A percentile compares a stretch with the other conserved stretches of the same genome.
These are phyloP conservation scores for Exserohilum turcica DNA, from an alignment of 2,329 filamentous ascomycete genomes.

Conservation along the genomic window DNA sequence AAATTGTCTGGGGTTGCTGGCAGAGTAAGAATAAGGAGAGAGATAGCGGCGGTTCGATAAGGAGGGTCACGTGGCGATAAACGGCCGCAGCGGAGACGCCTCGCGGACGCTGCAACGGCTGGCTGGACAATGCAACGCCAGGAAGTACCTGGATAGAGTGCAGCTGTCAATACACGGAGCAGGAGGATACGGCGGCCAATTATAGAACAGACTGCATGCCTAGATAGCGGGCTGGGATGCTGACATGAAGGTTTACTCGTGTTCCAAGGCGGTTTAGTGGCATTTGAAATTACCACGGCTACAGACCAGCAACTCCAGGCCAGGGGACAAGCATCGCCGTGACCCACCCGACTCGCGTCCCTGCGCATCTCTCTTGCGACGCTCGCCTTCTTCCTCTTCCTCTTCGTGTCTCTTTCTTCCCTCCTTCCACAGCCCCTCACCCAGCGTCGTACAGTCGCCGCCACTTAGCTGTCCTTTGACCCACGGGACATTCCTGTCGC, in stretches of 20 bases:
- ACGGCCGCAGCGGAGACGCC: background rate
- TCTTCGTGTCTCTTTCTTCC: constrained; percentile 26
- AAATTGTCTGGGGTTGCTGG: constrained; percentile 18
- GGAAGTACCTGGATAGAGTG: background rate
- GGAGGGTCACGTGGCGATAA: constrained; percentile 24
- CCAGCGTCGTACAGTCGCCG: constrained; percentile 7
- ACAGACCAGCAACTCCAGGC: constrained; percentile 23
- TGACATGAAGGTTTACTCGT: constrained; percentile 24
- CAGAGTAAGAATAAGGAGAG: constrained; percentile 22
- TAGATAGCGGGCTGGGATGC: constrained; percentile 14
- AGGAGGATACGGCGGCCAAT: constrained; percentile 3
- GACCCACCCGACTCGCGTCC: constrained; percentile 35
- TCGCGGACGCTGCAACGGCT: background rate
- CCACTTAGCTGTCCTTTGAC: constrained; percentile 21
- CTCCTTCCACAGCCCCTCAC: constrained; percentile 10
- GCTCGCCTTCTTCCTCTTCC: constrained; percentile 26
- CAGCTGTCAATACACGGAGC: background rate
- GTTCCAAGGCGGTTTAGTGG: constrained; percentile 31
- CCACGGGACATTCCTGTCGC: constrained; percentile 20
- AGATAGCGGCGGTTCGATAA: constrained; percentile 16
- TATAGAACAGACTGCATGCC: constrained; percentile 10
- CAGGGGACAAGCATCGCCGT: constrained; percentile 33
- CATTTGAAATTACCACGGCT: constrained; percentile 34
- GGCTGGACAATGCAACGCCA: background rate
- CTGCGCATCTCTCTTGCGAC: constrained; percentile 31